Percentiles rank a stretch among this genome's conserved stretches.
phyloP scores from a whole-genome alignment of 1,284 basidiomycete genomes.

The Rhodotorula sp. region DNA sequence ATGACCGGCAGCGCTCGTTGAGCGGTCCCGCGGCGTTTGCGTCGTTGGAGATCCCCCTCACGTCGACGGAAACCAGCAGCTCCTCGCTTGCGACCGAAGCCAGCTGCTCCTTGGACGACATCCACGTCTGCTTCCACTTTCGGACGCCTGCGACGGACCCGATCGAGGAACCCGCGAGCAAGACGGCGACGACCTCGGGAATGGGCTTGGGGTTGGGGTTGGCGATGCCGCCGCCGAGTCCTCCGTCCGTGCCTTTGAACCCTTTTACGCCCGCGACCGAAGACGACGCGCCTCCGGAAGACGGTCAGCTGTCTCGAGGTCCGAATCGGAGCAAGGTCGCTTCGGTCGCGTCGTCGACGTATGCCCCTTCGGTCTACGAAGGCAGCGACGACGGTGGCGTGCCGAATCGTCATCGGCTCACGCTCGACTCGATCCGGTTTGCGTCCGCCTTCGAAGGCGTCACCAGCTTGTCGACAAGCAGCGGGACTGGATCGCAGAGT shows the following conservation, averaged over 20 bases:
- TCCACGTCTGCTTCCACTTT: not conserved
- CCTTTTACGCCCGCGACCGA: no score
- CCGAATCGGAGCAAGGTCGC: not conserved
- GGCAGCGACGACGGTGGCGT: not conserved
- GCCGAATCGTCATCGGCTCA: constrained; percentile 1
- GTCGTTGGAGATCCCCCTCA: not conserved
- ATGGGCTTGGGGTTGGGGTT: not conserved
- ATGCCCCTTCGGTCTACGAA: not conserved
- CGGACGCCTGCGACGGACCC: not conserved
- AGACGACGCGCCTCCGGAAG: not conserved
- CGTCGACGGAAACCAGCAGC: not conserved
- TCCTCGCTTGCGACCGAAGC: not conserved
- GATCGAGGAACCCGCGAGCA: not conserved
- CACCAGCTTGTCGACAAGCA: not conserved
- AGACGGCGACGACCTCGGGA: not conserved
- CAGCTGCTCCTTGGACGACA: not conserved
- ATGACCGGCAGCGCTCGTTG: not conserved
- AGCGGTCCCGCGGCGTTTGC: not conserved
- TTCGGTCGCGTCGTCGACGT: constrained; percentile 7
- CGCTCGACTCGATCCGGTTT: constrained; percentile 22
- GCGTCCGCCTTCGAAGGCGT: not conserved
- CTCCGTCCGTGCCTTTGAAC: not conserved
- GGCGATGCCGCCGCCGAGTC: not conserved
- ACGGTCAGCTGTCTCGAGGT: not conserved
- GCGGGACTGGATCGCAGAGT: not conserved